phyloP scores from a whole-genome alignment of 805 yeast genomes.

The Pichia sporocuriosa region DNA sequence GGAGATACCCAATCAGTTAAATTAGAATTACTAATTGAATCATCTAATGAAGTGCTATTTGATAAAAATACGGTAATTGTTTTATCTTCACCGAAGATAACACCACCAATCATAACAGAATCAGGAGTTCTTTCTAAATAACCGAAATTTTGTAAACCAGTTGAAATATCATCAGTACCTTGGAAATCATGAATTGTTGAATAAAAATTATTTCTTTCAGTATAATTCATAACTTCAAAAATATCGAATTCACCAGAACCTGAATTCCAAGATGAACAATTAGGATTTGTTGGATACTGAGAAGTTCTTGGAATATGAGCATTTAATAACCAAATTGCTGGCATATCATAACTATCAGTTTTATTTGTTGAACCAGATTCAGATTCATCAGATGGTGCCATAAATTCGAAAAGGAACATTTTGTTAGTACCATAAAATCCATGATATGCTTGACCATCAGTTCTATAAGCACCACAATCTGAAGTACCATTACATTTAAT shows the following conservation, averaged over 20 bases:
- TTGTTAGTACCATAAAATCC: constrained; percentile 63
- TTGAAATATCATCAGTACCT: constrained; percentile 54
- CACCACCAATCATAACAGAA: constrained; percentile 62
- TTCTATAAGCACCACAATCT: constrained; percentile 73
- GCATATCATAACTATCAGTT: constrained; percentile 47
- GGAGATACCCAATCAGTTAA: constrained; percentile 40
- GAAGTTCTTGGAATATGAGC: constrained; percentile 67
- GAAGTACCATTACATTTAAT: constrained; percentile 52
- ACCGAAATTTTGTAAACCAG: constrained; percentile 54
- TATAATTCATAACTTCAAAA: constrained; percentile 64
- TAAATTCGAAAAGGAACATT: constrained; percentile 67
- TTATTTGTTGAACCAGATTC: constrained; percentile 36
- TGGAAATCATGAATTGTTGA: constrained; percentile 74
- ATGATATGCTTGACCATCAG: constrained; percentile 68
- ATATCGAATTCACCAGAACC: constrained; percentile 80
- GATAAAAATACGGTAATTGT: constrained; percentile 55
- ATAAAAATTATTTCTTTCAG: constrained; percentile 48
- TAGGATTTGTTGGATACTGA: constrained; percentile 53
- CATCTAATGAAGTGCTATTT: constrained; percentile 43
- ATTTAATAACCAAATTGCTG: constrained; percentile 70
- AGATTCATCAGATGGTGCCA: constrained; percentile 43
- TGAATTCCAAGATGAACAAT: constrained; percentile 70
- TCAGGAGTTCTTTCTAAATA: constrained; percentile 48
- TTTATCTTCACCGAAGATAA: constrained; percentile 56
- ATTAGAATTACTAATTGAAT: constrained; percentile 37